These are phyloP conservation scores for Mucor circinelloides DNA, from an alignment of 371 early-diverging fungal species.

Conservation along the genomic window DNA sequence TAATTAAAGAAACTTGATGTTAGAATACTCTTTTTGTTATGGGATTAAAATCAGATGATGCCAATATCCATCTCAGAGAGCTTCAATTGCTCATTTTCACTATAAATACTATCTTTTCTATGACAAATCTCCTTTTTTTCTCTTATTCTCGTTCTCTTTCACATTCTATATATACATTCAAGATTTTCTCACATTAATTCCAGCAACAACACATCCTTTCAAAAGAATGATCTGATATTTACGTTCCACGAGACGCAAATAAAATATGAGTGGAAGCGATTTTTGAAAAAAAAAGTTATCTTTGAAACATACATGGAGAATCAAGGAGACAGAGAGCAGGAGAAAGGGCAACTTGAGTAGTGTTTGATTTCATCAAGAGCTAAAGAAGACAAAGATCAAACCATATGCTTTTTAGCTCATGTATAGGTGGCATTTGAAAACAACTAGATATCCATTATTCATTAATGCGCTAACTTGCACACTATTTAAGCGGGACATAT, in stretches of 20 bases:
- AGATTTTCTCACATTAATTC: conserved; percentile 10
- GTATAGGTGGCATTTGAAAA: background rate
- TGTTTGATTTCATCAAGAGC: background rate
- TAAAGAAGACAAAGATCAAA: background rate
- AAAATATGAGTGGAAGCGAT: background rate
- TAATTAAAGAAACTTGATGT: background rate
- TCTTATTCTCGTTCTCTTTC: background rate
- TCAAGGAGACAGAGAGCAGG: background rate
- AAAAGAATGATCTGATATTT: conserved; percentile 12
- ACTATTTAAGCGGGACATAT: background rate
- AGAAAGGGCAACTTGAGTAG: background rate
- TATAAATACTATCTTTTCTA: background rate
- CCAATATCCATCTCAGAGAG: background rate
- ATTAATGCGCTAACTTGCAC: background rate
- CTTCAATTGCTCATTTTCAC: background rate
- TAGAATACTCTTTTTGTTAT: background rate
- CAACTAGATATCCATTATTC: no score
- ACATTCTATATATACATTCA: background rate
- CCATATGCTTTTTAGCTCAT: background rate
- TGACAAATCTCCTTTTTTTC: conserved; percentile 2
- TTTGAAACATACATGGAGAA: background rate
- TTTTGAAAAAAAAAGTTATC: background rate
- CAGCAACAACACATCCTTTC: background rate
- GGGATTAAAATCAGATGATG: background rate
- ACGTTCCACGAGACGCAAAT: conserved; percentile 4